Conservation (phyloP, 495 filamentous ascomycete species). For the Trichoderma reesei region DNA sequence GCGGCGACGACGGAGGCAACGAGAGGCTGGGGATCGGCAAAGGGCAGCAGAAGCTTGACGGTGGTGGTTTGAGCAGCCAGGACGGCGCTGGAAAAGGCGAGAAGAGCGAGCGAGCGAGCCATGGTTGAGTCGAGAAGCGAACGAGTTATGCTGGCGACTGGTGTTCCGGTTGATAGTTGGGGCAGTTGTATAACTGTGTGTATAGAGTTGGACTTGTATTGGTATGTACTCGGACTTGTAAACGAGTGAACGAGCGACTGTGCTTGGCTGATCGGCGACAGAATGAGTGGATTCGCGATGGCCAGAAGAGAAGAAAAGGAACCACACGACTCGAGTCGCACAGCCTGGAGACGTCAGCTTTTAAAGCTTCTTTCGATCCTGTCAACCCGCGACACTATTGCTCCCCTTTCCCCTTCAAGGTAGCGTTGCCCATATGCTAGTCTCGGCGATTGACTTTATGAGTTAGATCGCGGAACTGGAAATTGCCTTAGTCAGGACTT, state of each 20-base stretch:
- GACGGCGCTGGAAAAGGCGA: conserved; percentile 21
- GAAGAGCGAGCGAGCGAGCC: conserved; percentile 10
- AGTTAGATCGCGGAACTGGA: not conserved
- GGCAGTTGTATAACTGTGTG: no score
- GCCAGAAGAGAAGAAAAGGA: not conserved
- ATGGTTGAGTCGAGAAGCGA: not conserved
- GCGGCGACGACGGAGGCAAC: conserved; percentile 33
- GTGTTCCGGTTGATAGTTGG: not conserved
- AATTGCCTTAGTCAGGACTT: not conserved
- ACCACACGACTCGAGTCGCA: no score
- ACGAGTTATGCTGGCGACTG: not conserved
- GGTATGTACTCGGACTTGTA: no score
- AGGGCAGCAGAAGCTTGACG: conserved; percentile 28
- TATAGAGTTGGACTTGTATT: no score
- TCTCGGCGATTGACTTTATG: not conserved
- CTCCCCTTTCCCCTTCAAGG: not conserved
- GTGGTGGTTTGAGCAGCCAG: conserved; percentile 22
- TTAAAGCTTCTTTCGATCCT: not conserved
- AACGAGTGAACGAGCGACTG: not conserved
- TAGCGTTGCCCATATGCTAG: not conserved
- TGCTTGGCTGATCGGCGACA: not conserved
- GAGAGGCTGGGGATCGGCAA: conserved; percentile 26
- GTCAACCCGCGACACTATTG: not conserved
- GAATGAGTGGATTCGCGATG: no score
- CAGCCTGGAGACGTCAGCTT: not conserved